Evolutionary conservation across 2,329 filamentous ascomycete species (phyloP), one percentile per base, ranked within the genome.

Genomic region (Calonectria naviculata): DNA sequence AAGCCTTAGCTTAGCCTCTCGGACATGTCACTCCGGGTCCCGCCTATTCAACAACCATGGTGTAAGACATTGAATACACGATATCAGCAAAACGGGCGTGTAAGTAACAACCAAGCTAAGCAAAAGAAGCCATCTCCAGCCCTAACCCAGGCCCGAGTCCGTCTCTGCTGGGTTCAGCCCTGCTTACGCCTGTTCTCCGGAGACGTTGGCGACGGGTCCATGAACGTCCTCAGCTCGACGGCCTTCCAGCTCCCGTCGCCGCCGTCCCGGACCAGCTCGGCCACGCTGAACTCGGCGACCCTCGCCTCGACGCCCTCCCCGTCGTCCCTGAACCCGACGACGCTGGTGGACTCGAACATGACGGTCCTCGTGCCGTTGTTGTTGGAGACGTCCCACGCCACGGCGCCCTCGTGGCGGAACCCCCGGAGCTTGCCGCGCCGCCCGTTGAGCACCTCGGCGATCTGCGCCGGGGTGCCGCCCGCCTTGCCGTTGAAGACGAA

Each of bases 401-500:
- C 60, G 6, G 28, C 28, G 60, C 60, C 60, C 15, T 63, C 60
- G 60, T 63, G 60, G 10, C 42, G 60, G 29, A 63, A 63, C 42
- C 8, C 41, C n/a, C 28, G 8, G 41, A 63, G 61, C 61, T 64
- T 64, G 29, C 49, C 61, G 29, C 21, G 21, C 19, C 61, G 61
- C 61, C 42, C 42, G 41, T 47, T 63, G 41, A 63, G 60, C n/a
- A 46, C 28, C 6, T 42, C 28, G 6, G 9, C 42, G 4, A 63
- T 46, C 60, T 63, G 60, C 28, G 60, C 28, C 8, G 42, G 26
- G 10, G 21, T 36, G 12, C 41, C 42, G 44, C 44, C 44, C 12
- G 17, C 61, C 8, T 64, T 36, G 28, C 42, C 61, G 61, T 64
- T 64, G 42, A 64, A 64, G n/a, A 47, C n/a, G 61, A 64, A 49